These are phyloP conservation scores for Ilyonectria mors-panacis DNA, from an alignment of 2,329 filamentous ascomycete species.

Conservation along the genomic window DNA sequence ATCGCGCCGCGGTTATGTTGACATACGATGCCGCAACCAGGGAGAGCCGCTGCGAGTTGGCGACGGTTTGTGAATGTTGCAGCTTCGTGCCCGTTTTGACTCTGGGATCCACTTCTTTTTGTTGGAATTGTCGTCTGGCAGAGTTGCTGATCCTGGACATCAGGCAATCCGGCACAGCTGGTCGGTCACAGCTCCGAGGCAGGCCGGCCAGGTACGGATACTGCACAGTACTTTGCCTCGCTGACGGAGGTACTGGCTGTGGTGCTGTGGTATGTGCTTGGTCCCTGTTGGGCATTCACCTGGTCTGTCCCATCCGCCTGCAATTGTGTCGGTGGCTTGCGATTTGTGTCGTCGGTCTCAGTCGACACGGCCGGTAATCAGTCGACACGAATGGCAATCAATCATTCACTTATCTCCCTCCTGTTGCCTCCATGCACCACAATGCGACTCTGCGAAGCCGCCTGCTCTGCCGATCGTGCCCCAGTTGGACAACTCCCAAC, in stretches of 20 bases:
- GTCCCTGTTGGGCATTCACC: neutral
- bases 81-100: neutral
- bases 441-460: conserved; percentile 12
- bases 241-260: neutral
- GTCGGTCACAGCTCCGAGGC: neutral
- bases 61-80: neutral
- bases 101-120: neutral
- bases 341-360: neutral
- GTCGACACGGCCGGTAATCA: no score
- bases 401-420: neutral
- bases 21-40: neutral
- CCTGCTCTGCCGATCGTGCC: conserved; percentile 5
- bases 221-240: neutral
- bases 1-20: neutral
- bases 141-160: neutral
- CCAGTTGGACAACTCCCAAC: conserved; percentile 7
- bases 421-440: neutral
- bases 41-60: neutral
- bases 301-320: neutral
- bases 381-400: no score
- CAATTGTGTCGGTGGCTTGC: neutral
- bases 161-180: conserved; percentile 2
- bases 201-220: neutral
- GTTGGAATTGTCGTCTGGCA: neutral
- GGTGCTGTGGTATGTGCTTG: neutral